Evolutionary conservation across 2,329 filamentous ascomycete species (phyloP).

Genomic region (Fusarium ambrosium): DNA sequence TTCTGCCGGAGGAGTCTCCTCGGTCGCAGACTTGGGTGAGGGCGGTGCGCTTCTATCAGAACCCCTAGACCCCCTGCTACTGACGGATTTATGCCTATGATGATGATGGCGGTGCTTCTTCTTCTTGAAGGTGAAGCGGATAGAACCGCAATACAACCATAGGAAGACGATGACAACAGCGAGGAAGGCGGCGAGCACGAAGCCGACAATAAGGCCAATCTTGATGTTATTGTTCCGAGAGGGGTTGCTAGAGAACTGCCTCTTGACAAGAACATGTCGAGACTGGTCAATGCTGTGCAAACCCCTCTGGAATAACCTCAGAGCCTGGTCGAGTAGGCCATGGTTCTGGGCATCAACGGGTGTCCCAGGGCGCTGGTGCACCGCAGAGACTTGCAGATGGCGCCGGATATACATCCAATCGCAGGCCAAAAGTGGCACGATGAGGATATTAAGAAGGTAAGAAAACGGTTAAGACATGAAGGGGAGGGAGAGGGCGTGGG

Average conservation of each 20-base stretch:
- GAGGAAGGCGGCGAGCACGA: constrained; percentile 58
- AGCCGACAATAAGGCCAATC: constrained; percentile 59
- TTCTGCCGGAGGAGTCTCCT: constrained; percentile 29
- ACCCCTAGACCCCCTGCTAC: constrained; percentile 52
- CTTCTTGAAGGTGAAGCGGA: constrained; percentile 51
- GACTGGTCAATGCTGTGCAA: neutral
- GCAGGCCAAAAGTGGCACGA: neutral
- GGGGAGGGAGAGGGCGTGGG: constrained; percentile 30
- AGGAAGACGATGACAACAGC: constrained; percentile 54
- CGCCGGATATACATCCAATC: constrained; percentile 51
- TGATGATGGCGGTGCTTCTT: constrained; percentile 32
- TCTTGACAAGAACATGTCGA: constrained; percentile 16
- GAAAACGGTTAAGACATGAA: constrained; percentile 24
- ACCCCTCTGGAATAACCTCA: constrained; percentile 17
- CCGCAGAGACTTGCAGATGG: constrained; percentile 27
- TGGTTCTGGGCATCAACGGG: constrained; percentile 24
- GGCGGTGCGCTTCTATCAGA: constrained; percentile 43
- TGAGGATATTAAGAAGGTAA: neutral
- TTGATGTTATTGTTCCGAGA: constrained; percentile 55
- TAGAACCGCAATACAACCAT: constrained; percentile 56
- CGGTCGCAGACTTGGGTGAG: constrained; percentile 18
- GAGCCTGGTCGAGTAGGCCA: constrained; percentile 12
- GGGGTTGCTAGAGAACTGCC: constrained; percentile 47
- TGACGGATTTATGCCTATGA: constrained; percentile 45
- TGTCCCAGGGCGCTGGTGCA: constrained; percentile 12